A percentile compares a stretch with the other conserved stretches of the same genome.
phyloP scores from a whole-genome alignment of 345 rosid species.

The Syzygium aromaticum region DNA sequence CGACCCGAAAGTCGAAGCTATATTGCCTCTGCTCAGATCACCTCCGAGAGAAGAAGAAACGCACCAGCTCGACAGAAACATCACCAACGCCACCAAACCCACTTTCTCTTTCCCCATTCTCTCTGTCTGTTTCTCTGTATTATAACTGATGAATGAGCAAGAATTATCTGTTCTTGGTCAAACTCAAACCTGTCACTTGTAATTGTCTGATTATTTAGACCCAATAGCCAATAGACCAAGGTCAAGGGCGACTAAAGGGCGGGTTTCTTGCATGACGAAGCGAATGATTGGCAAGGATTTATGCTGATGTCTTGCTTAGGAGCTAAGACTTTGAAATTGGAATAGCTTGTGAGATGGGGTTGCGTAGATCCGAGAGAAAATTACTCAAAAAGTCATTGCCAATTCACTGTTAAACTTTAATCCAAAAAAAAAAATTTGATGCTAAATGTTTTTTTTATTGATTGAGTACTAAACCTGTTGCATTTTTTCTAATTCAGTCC shows the following conservation, averaged over 20 bases:
- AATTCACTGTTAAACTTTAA: too few species aligned
- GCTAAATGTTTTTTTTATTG: too few species aligned
- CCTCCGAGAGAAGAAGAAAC: not conserved
- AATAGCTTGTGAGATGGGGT: not conserved
- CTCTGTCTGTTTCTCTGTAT: conserved; percentile 3
- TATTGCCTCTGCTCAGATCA: not conserved
- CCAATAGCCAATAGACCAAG: conserved; percentile 9
- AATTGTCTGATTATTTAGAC: not conserved
- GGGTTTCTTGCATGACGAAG: not conserved
- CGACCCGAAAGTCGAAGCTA: not conserved
- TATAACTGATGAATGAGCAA: not conserved
- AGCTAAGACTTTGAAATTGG: not conserved
- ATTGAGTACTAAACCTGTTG: too few species aligned
- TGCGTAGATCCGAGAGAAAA: conserved; percentile 31
- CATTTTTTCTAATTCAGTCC: too few species aligned
- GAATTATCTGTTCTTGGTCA: not conserved
- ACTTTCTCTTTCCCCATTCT: conserved; percentile 17
- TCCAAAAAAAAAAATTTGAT: too few species aligned
- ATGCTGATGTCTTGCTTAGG: not conserved
- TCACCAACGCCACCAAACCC: conserved; percentile 3
- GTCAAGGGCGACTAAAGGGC: not conserved
- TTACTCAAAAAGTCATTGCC: too few species aligned
- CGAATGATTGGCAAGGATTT: not conserved
- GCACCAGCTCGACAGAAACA: not conserved
- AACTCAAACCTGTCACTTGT: not conserved